Evolutionary conservation across 2,329 filamentous ascomycete genomes (phyloP).

Genomic region (Aspergillus transmontanensis): DNA sequence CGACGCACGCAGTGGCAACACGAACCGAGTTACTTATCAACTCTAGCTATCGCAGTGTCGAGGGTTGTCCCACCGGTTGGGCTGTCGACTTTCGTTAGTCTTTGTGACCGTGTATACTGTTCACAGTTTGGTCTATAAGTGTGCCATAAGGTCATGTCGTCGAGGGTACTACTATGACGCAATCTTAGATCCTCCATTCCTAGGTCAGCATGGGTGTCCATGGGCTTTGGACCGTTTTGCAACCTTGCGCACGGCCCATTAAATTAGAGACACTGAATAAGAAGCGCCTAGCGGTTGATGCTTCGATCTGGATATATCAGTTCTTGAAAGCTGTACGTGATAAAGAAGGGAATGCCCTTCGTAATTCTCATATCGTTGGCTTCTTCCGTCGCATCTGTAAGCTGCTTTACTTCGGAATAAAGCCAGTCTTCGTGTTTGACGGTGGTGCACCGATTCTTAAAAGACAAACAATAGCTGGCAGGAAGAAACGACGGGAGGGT

Average conservation of each 20-base stretch:
- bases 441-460: conserved; percentile 91
- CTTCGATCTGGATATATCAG: conserved; percentile 99
- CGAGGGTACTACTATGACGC: conserved; percentile 2
- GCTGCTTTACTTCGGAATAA: conserved; percentile 92
- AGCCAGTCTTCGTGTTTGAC: conserved; percentile 96
- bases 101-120: neutral
- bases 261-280: conserved; percentile 95
- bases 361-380: conserved; percentile 93
- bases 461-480: conserved; percentile 79
- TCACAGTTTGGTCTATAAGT: neutral
- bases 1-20: conserved; percentile 17
- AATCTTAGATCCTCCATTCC: conserved; percentile 5
- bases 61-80: neutral
- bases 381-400: conserved; percentile 99
- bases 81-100: neutral
- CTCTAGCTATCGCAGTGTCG: neutral
- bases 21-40: neutral
- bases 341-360: conserved; percentile 94
- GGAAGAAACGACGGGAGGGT: conserved; percentile 81
- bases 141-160: neutral
- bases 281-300: conserved; percentile 94
- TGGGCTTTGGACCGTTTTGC: conserved; percentile 93
- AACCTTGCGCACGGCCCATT: conserved; percentile 92
- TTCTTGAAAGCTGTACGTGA: conserved; percentile 98
- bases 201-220: conserved; percentile 81